Evolutionary conservation across 2,329 filamentous ascomycete species (phyloP), one percentile per base, ranked within the genome.

Genomic region (Aspergillus sergii): DNA sequence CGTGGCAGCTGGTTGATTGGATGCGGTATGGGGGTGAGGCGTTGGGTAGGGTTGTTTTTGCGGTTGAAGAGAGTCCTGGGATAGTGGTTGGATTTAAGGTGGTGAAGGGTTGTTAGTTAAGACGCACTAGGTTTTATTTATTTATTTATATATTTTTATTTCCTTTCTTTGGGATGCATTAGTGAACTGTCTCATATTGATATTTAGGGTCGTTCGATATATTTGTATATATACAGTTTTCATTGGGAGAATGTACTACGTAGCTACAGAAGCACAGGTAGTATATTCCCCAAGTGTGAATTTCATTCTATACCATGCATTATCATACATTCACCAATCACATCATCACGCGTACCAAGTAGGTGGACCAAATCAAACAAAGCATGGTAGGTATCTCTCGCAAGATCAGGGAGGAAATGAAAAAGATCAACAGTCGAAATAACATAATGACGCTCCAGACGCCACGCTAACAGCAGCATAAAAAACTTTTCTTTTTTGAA

Each of bases 401-500:
- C 30, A 55, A 55, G 46, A 23, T 57, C 19, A 34, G 61, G 43
- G 57, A 41, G 39, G 4, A 41, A 41, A 41, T 41, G 28, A 63
- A 26, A 53, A 57, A 28, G 59, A 54, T 36, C 11, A 46, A 53
- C 39, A 48, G 58, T 61, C 55, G 48, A 57, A 58, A 55, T 19
- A 5, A 36, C 23, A 55, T 11, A 54, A 55, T 39, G 51, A 58
- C 41, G 56, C 64, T 63, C 70, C 66, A 57, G 58, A 68, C 71
- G 68, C 71, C 71, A 65, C 71, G 71, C 71, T 73, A 61, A 72
- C 51, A 23, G 30, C 43, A 50, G 12, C 36, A 32, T 23, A 34
- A 23, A 36, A 26, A 57, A 62, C n/a, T 28, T 55, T 55, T 55
- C 11, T 28, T 8, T 21, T 30, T 55, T 48, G 6, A 11, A 26